phyloP scores from a whole-genome alignment of 768 basidiomycete species.

The Coprinopsis sp. region DNA sequence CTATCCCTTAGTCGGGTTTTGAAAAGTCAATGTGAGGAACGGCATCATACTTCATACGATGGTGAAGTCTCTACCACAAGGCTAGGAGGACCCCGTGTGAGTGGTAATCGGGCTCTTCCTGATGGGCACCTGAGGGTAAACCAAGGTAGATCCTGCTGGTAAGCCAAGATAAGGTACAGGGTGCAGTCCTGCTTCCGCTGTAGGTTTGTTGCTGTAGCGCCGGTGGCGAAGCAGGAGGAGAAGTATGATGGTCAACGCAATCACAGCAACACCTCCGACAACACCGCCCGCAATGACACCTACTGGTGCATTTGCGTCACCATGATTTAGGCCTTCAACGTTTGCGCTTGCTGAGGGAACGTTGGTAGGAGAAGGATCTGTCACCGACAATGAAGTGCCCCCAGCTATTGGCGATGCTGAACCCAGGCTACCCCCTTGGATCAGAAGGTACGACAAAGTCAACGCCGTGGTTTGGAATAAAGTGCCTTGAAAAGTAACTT shows the following conservation, averaged over 20 bases:
- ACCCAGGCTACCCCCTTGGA: conserved; percentile 13
- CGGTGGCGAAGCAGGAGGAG: not conserved
- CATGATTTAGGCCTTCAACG: too few relatives aligned
- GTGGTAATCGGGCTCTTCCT: too few relatives aligned
- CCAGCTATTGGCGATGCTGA: not conserved
- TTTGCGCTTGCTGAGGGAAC: not conserved
- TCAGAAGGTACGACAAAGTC: conserved; percentile 16
- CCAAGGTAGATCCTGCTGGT: too few relatives aligned
- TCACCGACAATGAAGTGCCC: not conserved
- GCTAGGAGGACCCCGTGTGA: too few relatives aligned
- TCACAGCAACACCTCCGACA: not conserved
- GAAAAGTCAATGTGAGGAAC: too few relatives aligned
- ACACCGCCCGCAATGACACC: not conserved
- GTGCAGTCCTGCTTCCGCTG: not conserved
- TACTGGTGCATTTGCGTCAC: conserved; percentile 1
- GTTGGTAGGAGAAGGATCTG: not conserved
- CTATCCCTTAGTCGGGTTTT: too few relatives aligned
- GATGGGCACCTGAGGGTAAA: too few relatives aligned
- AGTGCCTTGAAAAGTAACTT: conserved; percentile 15
- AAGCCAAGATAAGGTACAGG: not conserved
- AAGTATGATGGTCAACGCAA: not conserved
- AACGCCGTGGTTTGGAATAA: conserved; percentile 18
- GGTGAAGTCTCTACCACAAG: too few relatives aligned
- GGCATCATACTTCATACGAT: too few relatives aligned
- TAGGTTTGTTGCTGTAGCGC: not conserved